Evolutionary conservation across 1,284 basidiomycete species (phyloP), one percentile per base, ranked within the genome.

Genomic region (Ganoderma lucidum): DNA sequence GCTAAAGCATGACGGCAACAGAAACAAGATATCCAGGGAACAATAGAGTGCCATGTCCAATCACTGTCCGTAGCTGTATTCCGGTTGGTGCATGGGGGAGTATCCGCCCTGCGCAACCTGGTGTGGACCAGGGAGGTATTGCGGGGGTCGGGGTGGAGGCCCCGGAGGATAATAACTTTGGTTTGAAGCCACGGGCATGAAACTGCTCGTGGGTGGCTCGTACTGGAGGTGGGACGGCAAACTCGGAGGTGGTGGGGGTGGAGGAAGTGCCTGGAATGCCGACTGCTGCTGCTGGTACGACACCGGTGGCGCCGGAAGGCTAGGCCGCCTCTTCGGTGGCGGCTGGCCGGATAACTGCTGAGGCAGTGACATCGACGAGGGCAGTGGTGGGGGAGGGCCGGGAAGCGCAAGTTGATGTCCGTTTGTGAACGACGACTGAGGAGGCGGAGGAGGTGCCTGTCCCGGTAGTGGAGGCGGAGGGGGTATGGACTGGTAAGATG

Each of bases 371-470:
- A 67, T 68, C 2, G 72, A 71, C 32, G 77, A 73, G 37, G 83
- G 82, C 48, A 83, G 81, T 65, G 84, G 83, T 37, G 84, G 84
- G 12, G 80, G 81, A n/a, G 80, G 80, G 35, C 82, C 83, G 53
- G 82, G 81, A 71, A 71, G 30, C 69, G 79, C 63, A 9, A 76
- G 73, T 56, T 74, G 59, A 12, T 61, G 74, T 41, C 71, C 73
- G 19, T 72, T 74, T 37, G 68, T 64, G 58, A 73, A 75, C 30
- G 71, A 71, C n/a, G 76, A 68, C 12, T 73, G 69, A 14, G 73
- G 71, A n/a, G 69, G 67, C 39, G 32, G 39, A 17, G 64, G 65
- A 6, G 62, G 23, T 8, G 41, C 45, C 48, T 73, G 73, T 30
- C 68, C 68, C 2, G 78, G 74, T 28, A 79, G 62, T 10, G 77